Base-by-base conservation (phyloP, 345 rosid species). In the Sonneratia caseolaris region DNA sequence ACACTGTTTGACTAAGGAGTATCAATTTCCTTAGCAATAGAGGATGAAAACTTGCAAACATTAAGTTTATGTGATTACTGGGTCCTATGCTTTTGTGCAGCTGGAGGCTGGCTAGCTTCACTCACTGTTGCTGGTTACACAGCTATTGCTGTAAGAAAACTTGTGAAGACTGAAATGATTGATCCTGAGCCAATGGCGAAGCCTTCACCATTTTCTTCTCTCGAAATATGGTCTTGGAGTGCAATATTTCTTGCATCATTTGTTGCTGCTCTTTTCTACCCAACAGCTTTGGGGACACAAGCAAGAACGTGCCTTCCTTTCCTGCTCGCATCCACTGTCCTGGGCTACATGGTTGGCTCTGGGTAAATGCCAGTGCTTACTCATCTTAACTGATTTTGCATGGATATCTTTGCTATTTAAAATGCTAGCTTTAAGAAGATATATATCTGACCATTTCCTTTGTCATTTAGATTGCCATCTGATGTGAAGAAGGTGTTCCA, bases 171-270 rank as follows among this genome's bases (percentile, higher is more conserved):
- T 53, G 89, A 94, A 75, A 86, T 94, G 97, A 82, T 55, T 0
- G 97, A 94, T 70, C 94, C 97, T 0, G 98, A 94, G 74, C 98
- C 98, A 45, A 94, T 94, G 98, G 75, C 81, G 10, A 94, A 87
- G 76, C 93, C 98, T 19, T 80, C 96, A 0, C 90, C 98, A 4
- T 94, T 91, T 79, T 84, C 95, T 35, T 53, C 85, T 8, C 51
- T 83, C 57, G 97, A 94, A 70, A n/a, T 91, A 48, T 89, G 86
- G 95, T 64, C 80, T 64, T 94, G 98, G 95, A 81, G 81, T 80
- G 97, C 87, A 36, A 72, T 91, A 82, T 91, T 91, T 75, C 78
- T 91, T 57, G 69, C 71, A 8, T 94, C 98, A 70, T 94, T 94
- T 76, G 78, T 76, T 57, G 53, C 86, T 70, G 91, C 98, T 71